Evolutionary conservation across 2,329 filamentous ascomycete genomes (phyloP).

Genomic region (Sarocladium kiliense): DNA sequence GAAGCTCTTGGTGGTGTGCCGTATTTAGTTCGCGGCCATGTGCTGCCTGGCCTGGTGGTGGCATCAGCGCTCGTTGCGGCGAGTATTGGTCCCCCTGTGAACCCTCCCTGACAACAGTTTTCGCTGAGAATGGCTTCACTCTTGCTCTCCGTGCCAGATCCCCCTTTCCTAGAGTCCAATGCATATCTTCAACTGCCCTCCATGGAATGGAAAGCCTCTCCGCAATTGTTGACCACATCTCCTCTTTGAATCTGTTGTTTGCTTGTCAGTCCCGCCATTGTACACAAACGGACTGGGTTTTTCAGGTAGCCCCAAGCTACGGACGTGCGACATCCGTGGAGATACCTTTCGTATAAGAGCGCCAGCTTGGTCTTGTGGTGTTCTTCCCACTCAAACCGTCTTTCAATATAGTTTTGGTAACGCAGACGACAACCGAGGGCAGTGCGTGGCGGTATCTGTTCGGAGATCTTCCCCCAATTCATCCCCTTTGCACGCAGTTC

Average conservation of each 20-base stretch:
- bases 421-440: conserved; percentile 91
- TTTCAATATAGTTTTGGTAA: conserved; percentile 95
- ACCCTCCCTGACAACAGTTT: conserved; percentile 46
- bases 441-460: conserved; percentile 81
- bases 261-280: background rate
- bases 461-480: conserved; percentile 99
- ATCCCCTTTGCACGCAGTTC: conserved; percentile 84
- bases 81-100: conserved; percentile 25
- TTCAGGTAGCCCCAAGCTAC: background rate
- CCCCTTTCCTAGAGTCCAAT: conserved; percentile 89
- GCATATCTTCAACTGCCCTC: conserved; percentile 95
- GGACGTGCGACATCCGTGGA: background rate
- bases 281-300: background rate
- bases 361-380: conserved; percentile 97
- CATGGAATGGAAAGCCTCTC: conserved; percentile 94
- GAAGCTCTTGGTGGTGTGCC: conserved; percentile 16
- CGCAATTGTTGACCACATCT: conserved; percentile 96
- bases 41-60: conserved; percentile 18
- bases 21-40: conserved; percentile 36
- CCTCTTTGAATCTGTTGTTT: conserved; percentile 75
- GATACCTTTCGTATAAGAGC: conserved; percentile 86
- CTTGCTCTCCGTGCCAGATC: conserved; percentile 94
- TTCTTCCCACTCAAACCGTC: conserved; percentile 91
- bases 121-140: conserved; percentile 76
- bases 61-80: conserved; percentile 22